Base-by-base conservation (phyloP, 345 rosid species). In the Gossypium mustelinum region DNA sequence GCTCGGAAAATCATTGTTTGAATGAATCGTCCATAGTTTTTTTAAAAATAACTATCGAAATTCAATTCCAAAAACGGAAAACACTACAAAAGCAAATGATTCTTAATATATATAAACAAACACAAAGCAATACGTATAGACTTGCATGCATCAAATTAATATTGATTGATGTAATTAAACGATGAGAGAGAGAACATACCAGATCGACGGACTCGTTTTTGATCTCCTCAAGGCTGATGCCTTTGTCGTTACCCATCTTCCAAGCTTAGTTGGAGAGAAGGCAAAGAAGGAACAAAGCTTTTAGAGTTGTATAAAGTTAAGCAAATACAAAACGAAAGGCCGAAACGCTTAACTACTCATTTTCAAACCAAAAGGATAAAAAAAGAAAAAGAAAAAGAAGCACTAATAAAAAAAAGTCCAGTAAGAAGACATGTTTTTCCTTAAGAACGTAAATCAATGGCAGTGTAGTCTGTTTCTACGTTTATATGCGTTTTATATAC, bases 131-230 rank as follows among this genome's bases (percentile, higher is more conserved):
- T 20, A 44, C 10, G 7, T 18, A 47, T 22, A 67, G 56, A 68
- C 7, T 44, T 48, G 56, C 56, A 48, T 68, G 56, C 1, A 20
- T 45, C 55, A 47, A 47, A 41, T 56, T 18, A 56, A 69, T 25
- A 57, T 34, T 5, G 50, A 44, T 2, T 58, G 14, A 73, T 22
- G 29, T 34, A 44, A 68, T 8, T 16, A 48, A 27, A 72, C 7
- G 3, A 58, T 12, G 41, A 45, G 27, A 59, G 44, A 45, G 24
- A 39, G 41, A 45, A n/a, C 27, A 59, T 78, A 83, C 87, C 87
- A 84, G 78, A 84, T 84, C 87, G 59, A 84, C 87, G 54, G 81
- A 57, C 84, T 84, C 86, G 27, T 84, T 84, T 55, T 81, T 84
- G 0, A 84, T 79, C 81, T 84, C 84, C n/a, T 84, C 87, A 2